Base-by-base conservation (phyloP, 345 rosid genomes). In the Erucastrum elatum region DNA sequence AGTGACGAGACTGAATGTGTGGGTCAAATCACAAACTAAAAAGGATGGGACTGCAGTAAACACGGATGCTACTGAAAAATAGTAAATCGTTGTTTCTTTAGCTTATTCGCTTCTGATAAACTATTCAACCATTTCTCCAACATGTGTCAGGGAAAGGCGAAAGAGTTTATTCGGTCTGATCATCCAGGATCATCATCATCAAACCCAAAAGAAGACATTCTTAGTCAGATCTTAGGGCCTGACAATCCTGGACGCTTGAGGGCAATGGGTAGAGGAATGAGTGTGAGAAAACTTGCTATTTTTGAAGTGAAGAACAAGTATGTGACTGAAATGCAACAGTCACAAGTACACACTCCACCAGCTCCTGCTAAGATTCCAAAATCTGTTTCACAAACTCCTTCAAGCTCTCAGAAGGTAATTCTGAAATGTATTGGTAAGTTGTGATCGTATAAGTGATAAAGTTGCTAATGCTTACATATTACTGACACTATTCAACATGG, bases 201-300 rank as follows among this genome's bases (percentile, higher is more conserved):
- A 44, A 68, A 68, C 21, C 59, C 25, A 68, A 68, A 46, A 64
- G 37, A 68, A 13, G 71, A 68, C 2, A 13, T 6, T 13, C 71
- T 68, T 3, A 10, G 12, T 12, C 59, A 68, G 21, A 13, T 68
- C 9, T 68, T 68, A 1, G 71, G 71, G 27, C 25, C 59, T 68
- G 59, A 44, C 21, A 68, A 68, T 13, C 58, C 35, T 68, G 59
- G 59, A 6, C 71, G 59, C 0, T 2, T 67, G 21, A 41, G 58
- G 11, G 71, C 71, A 25, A 41, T 44, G 21, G 71, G 34, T 41
- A 26, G 58, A 41, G 58, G 58, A 5, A 67, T 67, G 56, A 67
- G 35, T 44, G n/a, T 39, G 35, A 67, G 1, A 17, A 67, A 67
- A 12, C 11, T 67, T 2, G 58, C 71, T 26, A 41, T 53, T 44